These are phyloP conservation scores for Yamadazyma blattariae DNA, from an alignment of 1,139 yeast species.

Conservation along the genomic window DNA sequence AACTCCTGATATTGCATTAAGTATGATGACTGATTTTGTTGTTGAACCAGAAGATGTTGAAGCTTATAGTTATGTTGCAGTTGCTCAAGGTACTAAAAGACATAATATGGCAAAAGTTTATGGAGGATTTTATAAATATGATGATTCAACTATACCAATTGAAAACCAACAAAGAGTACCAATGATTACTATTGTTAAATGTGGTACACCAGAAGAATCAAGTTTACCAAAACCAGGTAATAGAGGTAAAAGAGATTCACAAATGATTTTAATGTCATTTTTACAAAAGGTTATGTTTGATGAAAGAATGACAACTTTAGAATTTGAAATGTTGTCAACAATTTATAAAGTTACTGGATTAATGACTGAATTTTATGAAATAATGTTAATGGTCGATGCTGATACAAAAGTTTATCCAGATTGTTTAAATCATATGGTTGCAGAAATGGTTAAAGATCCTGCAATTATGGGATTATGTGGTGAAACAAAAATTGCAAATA, in stretches of 20 bases:
- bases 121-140: conserved; percentile 85
- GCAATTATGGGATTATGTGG: conserved; percentile 95
- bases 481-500: conserved; percentile 92
- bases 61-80: conserved; percentile 88
- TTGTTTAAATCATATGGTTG: conserved; percentile 87
- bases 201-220: conserved; percentile 89
- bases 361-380: conserved; percentile 83
- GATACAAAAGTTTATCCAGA: conserved; percentile 93
- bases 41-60: conserved; percentile 70
- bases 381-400: conserved; percentile 93
- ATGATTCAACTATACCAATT: conserved; percentile 66
- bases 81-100: conserved; percentile 87
- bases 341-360: conserved; percentile 89
- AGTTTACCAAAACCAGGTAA: conserved; percentile 88
- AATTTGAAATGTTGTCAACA: conserved; percentile 72
- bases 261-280: conserved; percentile 89
- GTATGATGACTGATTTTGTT: conserved; percentile 84
- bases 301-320: conserved; percentile 95
- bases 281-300: conserved; percentile 89
- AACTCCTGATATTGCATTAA: conserved; percentile 85
- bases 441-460: conserved; percentile 90
- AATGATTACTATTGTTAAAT: conserved; percentile 75
- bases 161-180: conserved; percentile 92
- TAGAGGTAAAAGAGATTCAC: conserved; percentile 98
- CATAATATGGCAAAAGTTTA: conserved; percentile 97